Base-by-base conservation (phyloP, 2,329 filamentous ascomycete species). In the Penicillium sp. region DNA sequence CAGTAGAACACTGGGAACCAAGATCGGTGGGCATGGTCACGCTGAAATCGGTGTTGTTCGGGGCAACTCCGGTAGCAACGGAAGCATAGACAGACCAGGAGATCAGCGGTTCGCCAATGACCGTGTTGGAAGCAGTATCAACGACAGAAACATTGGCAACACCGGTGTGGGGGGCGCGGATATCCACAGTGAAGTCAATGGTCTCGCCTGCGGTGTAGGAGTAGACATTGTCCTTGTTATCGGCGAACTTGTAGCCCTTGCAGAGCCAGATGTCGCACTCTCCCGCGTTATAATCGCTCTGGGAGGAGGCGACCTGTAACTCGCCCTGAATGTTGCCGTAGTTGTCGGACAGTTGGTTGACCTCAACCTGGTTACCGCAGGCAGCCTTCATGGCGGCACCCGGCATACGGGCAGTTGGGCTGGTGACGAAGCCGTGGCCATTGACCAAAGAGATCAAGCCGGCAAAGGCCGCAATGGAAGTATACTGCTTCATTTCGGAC, bases 261-360 rank as follows among this genome's bases (percentile, higher is more conserved):
- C 80, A 83, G 44, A 81, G 74, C 75, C 75, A 81, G 62, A 81
- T 71, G 61, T 80, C 70, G 67, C 81, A 83, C 34, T 69, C 65
- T 1, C 67, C 65, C 42, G 72, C 71, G 49, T 79, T 70, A 69
- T 77, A 80, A 70, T 81, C 80, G 45, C 31, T 59, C 68, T 82
- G 78, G 57, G 65, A 61, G 51, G 50, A 65, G 64, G 75, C 77
- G 45, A 79, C 72, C 65, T 82, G 79, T 41, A 81, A 72, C 58
- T 81, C 72, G 52, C 76, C 76, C 68, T 85, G 81, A 58, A 84
- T 70, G 67, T 84, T 84, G 60, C 80, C 80, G 67, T 79, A 80
- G 66, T 77, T 74, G 74, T 84, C 81, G 15, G 77, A 73, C 33
- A 59, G 57, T 70, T 81, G 77, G 70, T 79, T 79, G 73, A 75